Base-by-base conservation (phyloP, 345 rosid genomes). In the Bruguiera sexangula region DNA sequence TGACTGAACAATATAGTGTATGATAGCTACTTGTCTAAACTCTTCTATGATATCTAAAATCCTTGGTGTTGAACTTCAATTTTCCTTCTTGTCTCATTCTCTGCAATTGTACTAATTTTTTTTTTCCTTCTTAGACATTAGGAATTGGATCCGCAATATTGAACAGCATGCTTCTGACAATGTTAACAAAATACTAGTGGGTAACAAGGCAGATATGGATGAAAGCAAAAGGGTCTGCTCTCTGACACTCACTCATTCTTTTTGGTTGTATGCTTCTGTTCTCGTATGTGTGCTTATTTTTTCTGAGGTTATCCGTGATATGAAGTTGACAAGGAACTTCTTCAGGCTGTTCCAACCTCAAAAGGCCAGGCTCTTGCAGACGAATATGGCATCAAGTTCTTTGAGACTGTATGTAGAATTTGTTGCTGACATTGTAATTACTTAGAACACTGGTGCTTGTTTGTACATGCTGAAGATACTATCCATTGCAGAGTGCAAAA, bases 331-430 rank as follows among this genome's bases (percentile, higher is more conserved):
- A 51, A 15, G 54, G 6, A 15, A 51, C 20, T 18, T 51, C 20
- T 51, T 50, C 20, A 95, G 99, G 99, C 92, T 32, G 98, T 95
- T 75, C 99, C 99, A 55, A n/a, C n/a, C n/a, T n/a, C n/a, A n/a
- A n/a, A 83, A 87, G 99, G 98, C 71, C 99, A 95, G 80, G 98
- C 97, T 62, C 99, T 95, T 56, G 99, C 99, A 54, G 98, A 95
- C 75, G 99, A 95, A 77, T 95, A 92, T 65, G 97, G 99, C 51
- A 95, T 95, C 82, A 87, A 95, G 79, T 95, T 95, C 81, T 95
- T 95, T 31, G 99, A 95, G 77, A 95, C 98, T 1, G 97, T 95
- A 82, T 76, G 96, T 76, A 51, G 54, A 51, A 51, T 51, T 51
- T 51, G 54, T 51, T 51, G 16, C 54, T 13, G 1, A 51, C 20